These are phyloP conservation scores for Taphrina betulina DNA, from an alignment of 1,139 yeast genomes.

Conservation along the genomic window DNA sequence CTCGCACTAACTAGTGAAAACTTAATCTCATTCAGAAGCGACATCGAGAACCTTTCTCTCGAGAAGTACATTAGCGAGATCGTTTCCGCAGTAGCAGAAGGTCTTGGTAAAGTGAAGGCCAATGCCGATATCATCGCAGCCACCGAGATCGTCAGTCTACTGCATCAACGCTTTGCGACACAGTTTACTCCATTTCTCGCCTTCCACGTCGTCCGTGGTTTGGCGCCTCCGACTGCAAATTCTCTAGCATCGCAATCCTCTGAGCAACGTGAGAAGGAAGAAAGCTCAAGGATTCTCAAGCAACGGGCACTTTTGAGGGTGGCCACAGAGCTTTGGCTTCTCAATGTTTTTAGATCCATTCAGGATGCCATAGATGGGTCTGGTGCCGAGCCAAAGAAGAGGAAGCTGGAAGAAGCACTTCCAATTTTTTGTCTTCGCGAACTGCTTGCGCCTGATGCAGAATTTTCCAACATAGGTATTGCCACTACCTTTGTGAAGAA, in stretches of 20 bases:
- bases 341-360: slow-evolving; percentile 56
- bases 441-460: slow-evolving; percentile 41
- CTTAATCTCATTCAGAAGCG: slow-evolving; percentile 55
- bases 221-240: slow-evolving; percentile 48
- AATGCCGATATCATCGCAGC: slow-evolving; percentile 63
- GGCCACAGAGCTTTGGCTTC: slow-evolving; percentile 60
- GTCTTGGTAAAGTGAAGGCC: slow-evolving; percentile 56
- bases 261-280: slow-evolving; percentile 50
- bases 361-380: slow-evolving; percentile 44
- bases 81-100: slow-evolving; percentile 62
- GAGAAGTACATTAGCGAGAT: slow-evolving; percentile 78
- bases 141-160: slow-evolving; percentile 64
- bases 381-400: slow-evolving; percentile 7
- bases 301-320: slow-evolving; percentile 57
- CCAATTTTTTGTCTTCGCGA: slow-evolving; percentile 43
- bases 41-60: slow-evolving; percentile 61
- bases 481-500: slow-evolving; percentile 57
- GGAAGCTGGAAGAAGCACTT: slow-evolving; percentile 40
- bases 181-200: slow-evolving; percentile 38
- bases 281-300: slow-evolving; percentile 45
- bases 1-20: slow-evolving; percentile 56
- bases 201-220: slow-evolving; percentile 58
- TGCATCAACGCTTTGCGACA: slow-evolving; percentile 68
- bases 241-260: slow-evolving; percentile 43
- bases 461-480: slow-evolving; percentile 44